These are phyloP conservation scores for Penicillium cosmopolitanum DNA, from an alignment of 495 filamentous ascomycete genomes.

Conservation along the genomic window DNA sequence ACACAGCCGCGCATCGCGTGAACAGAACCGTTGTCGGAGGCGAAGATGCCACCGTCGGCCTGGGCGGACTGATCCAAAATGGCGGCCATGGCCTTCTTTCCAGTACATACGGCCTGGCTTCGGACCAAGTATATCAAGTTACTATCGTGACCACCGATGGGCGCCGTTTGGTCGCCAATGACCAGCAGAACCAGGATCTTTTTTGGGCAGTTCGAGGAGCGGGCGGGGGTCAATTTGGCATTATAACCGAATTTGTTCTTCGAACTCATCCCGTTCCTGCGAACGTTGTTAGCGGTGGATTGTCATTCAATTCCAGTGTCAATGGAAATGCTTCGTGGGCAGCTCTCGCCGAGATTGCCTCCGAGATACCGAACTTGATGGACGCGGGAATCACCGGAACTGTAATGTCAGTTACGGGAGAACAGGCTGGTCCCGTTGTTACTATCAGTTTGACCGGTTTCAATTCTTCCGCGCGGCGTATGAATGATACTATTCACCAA, in stretches of 20 bases:
- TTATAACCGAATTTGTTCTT: slow-evolving; percentile 48
- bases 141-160: slow-evolving; percentile 57
- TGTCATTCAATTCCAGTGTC: slow-evolving; percentile 35
- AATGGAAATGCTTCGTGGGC: slow-evolving; percentile 44
- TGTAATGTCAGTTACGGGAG: slow-evolving; percentile 2
- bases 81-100: slow-evolving; percentile 51
- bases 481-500: slow-evolving; percentile 14
- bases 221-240: slow-evolving; percentile 33
- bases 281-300: slow-evolving; percentile 24
- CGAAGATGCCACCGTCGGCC: slow-evolving; percentile 31
- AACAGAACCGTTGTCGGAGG: slow-evolving; percentile 29
- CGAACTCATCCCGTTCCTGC: slow-evolving; percentile 39
- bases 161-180: slow-evolving; percentile 45
- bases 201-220: slow-evolving; percentile 51
- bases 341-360: slow-evolving; percentile 40
- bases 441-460: slow-evolving; percentile 5
- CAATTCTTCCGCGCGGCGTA: slow-evolving; percentile 14
- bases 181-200: slow-evolving; percentile 52
- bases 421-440: not conserved
- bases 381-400: slow-evolving; percentile 19
- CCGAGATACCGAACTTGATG: slow-evolving; percentile 47
- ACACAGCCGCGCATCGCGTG: slow-evolving; percentile 15
- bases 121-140: slow-evolving; percentile 55
- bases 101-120: slow-evolving; percentile 18
- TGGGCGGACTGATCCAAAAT: slow-evolving; percentile 58